Base-by-base conservation (phyloP, 306 rosid species). In the Castanea sativa region DNA sequence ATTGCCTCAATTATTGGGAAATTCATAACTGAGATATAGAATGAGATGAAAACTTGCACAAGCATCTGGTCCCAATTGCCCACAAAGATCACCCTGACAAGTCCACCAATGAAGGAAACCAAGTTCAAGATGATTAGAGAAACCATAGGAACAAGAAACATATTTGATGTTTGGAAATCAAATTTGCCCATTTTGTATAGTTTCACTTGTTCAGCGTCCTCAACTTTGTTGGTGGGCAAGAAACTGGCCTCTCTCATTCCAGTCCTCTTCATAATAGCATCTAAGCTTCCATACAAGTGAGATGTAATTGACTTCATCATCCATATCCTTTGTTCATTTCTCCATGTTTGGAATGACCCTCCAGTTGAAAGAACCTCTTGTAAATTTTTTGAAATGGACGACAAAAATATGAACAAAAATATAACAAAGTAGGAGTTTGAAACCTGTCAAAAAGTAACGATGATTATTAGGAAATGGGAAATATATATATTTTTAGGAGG, bases 301-400 rank as follows among this genome's bases (percentile, higher is more conserved):
- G 86, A 75, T n/a, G 92, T 88, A 15, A 84, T 60, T 64, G 88
- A 78, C 63, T 57, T 82, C 5, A 90, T 90, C 92, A 92, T 88
- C 97, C 94, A 92, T 10, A 85, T 73, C 64, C 94, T 81, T 10
- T 88, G 91, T 61, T 91, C 97, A 56, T 79, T 77, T 55, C 83
- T 64, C 85, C 88, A 83, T 15, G 81, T 74, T 13, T 30, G 80
- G 25, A 84, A 13, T 41, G 97, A 78, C 49, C 83, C 86, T 59
- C 91, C 90, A 1, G 86, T 83, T 69, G 71, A 18, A 59, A 92
- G 73, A 55, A 90, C 88, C 79, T 92, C 94, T 1, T 56, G 33
- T 59, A 84, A 77, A 75, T 87, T 86, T 59, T 82, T 83, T 0
- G 69, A 75, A 5, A 59, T 4, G 1, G 86, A 56, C 1, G 90